Base-by-base conservation (phyloP, 2,329 filamentous ascomycete species). In the Stemphylium lycopersici region DNA sequence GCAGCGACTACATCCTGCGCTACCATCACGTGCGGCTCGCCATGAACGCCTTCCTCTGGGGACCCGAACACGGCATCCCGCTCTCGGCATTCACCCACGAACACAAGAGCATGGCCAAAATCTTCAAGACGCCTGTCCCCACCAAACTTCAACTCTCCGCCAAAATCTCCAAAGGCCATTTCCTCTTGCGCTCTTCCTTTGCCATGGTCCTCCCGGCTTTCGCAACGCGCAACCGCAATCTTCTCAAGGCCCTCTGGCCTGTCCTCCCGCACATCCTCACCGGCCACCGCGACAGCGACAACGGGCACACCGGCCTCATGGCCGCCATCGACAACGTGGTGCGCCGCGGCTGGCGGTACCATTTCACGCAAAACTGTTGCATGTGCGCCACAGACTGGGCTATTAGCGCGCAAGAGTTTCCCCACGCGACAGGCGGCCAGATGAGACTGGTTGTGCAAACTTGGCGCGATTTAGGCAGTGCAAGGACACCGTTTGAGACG, bases 21-120 rank as follows among this genome's bases (percentile, higher is more conserved):
- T 71, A 65, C 44, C 68, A 72, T 37, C 71, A 74, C 52, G 47
- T 73, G 20, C 60, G 67, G 1, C 62, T 73, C 6, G 70, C 66
- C 1, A 44, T 74, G 10, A 66, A 67, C 34, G 50, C 56, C 15
- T 20, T 46, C 1, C 31, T 54, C 0, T 58, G 59, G 53, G 71
- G 70, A 24, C 32, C 56, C 2, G 52, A 54, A 3, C 67, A 69
- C 47, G 71, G 71, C 2, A 64, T 74, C 20, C 56, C 61, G 0
- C 48, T 72, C 0, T 49, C 55, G 0, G 41, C 57, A 1, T 63
- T 72, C 34, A 24, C 51, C 0, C 58, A 66, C 49, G 31, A 48
- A 8, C 39, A 48, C 12, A 43, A 34, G 18, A 15, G 24, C 8
- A 62, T 54, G 36, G 29, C 55, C 0, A 65, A 54, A n/a, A 48